phyloP scores from a whole-genome alignment of 108 stramenopile genomes.

The Conticribra weissflogii region DNA sequence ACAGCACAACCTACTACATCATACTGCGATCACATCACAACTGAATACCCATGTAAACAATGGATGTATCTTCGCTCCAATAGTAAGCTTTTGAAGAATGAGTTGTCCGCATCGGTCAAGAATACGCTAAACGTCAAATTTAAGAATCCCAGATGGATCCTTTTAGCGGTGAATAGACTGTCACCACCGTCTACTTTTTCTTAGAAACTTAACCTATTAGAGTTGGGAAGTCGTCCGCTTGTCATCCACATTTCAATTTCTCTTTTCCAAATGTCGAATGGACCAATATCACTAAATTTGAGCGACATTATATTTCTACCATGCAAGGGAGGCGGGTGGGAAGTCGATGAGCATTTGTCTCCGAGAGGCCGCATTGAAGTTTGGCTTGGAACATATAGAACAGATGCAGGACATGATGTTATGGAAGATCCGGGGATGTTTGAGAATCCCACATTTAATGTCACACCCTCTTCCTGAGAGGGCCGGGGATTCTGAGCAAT shows the following conservation, averaged over 20 bases:
- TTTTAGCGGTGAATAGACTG: too few relatives aligned
- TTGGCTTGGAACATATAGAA: constrained; percentile 22
- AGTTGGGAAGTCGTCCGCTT: constrained; percentile 19
- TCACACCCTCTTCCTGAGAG: constrained; percentile 28
- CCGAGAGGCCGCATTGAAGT: constrained; percentile 14
- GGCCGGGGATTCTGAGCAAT: constrained; percentile 15
- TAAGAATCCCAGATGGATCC: too few relatives aligned
- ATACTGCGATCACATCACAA: too few relatives aligned
- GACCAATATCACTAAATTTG: constrained; percentile 16
- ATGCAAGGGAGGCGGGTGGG: constrained; percentile 30
- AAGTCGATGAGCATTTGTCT: constrained; percentile 23
- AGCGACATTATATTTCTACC: constrained; percentile 24
- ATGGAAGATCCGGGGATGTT: too few relatives aligned
- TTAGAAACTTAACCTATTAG: too few relatives aligned
- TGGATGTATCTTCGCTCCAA: too few relatives aligned
- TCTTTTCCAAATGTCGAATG: constrained; percentile 7
- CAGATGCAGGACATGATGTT: constrained; percentile 17
- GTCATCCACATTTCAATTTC: constrained; percentile 14
- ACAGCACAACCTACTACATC: too few relatives aligned
- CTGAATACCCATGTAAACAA: too few relatives aligned
- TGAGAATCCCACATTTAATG: constrained; percentile 25
- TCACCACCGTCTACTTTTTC: too few relatives aligned
- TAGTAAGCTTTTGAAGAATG: too few relatives aligned
- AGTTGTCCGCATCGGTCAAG: too few relatives aligned
- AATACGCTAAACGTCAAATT: too few relatives aligned